These are phyloP conservation scores for Mucor plumbeus DNA, from an alignment of 371 early-diverging fungal species.

Conservation along the genomic window DNA sequence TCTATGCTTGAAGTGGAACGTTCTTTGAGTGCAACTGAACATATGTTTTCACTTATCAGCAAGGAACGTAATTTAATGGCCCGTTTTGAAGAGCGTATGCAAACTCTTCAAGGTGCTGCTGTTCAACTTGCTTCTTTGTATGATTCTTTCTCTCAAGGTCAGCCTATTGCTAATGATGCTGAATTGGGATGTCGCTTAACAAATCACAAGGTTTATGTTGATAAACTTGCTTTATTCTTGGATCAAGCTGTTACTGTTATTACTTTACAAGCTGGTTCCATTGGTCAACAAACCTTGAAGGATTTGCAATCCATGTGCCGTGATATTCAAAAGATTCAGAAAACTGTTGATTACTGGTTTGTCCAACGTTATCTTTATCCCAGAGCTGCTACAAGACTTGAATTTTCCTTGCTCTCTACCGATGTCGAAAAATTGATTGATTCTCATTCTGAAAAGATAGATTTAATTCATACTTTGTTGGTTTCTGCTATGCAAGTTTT, in stretches of 20 bases:
- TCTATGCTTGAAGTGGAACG: constrained; percentile 75
- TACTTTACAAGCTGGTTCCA: constrained; percentile 27
- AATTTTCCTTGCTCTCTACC: constrained; percentile 33
- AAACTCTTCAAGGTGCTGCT: constrained; percentile 41
- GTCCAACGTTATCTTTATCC: constrained; percentile 47
- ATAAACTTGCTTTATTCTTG: constrained; percentile 50
- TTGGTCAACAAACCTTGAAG: constrained; percentile 13
- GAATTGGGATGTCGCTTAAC: constrained; percentile 39
- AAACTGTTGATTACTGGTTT: constrained; percentile 35
- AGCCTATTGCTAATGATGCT: constrained; percentile 21
- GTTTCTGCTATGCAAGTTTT: constrained; percentile 17
- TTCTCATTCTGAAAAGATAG: constrained; percentile 20
- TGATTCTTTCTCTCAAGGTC: constrained; percentile 26
- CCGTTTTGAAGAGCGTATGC: constrained; percentile 37
- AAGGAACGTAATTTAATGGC: constrained; percentile 62
- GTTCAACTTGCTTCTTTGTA: constrained; percentile 41
- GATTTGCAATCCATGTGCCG: constrained; percentile 26
- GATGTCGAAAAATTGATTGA: constrained; percentile 39
- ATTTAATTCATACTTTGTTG: constrained; percentile 19
- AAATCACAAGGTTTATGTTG: constrained; percentile 54
- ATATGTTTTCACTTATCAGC: constrained; percentile 66
- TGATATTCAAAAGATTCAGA: constrained; percentile 32
- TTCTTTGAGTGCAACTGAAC: constrained; percentile 73
- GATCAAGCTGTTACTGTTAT: constrained; percentile 33
- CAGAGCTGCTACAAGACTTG: constrained; percentile 26